A percentile compares a stretch with the other conserved stretches of the same genome.
Evolutionary conservation across 2,329 filamentous ascomycete genomes (phyloP).

Genomic region (Geosmithia morbida): DNA sequence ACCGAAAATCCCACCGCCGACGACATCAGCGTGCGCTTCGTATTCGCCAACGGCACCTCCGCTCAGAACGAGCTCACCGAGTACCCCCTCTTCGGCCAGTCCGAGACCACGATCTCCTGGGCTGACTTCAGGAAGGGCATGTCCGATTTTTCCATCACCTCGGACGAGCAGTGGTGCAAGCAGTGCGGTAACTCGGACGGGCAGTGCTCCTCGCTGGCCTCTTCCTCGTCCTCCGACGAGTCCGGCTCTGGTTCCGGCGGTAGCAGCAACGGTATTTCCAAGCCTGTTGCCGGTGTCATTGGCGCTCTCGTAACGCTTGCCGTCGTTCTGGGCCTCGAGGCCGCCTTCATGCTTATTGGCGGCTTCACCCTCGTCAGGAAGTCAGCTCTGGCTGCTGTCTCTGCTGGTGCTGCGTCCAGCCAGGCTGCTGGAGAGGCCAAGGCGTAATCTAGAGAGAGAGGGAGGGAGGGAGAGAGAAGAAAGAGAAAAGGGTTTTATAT

Average conservation of each 20-base stretch:
- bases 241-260: conserved; percentile 54
- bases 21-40: conserved; percentile 44
- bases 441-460: background rate
- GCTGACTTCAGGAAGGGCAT: conserved; percentile 50
- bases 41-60: conserved; percentile 45
- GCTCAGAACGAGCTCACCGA: conserved; percentile 31
- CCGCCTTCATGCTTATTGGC: conserved; percentile 23
- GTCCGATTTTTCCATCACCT: conserved; percentile 50
- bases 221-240: conserved; percentile 14
- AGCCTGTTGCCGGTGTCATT: conserved; percentile 67
- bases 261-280: conserved; percentile 38
- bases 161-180: conserved; percentile 55
- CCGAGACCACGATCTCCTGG: conserved; percentile 47
- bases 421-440: background rate
- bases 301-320: conserved; percentile 49
- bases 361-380: conserved; percentile 34
- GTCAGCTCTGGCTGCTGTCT: conserved; percentile 15
- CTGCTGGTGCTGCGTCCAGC: background rate
- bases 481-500: background rate
- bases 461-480: background rate
- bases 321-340: conserved; percentile 16
- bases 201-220: background rate
- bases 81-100: conserved; percentile 47
- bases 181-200: conserved; percentile 40
- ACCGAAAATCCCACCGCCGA: conserved; percentile 15